phyloP scores from a whole-genome alignment of 2,329 filamentous ascomycete species.

The Eutypella sp. region DNA sequence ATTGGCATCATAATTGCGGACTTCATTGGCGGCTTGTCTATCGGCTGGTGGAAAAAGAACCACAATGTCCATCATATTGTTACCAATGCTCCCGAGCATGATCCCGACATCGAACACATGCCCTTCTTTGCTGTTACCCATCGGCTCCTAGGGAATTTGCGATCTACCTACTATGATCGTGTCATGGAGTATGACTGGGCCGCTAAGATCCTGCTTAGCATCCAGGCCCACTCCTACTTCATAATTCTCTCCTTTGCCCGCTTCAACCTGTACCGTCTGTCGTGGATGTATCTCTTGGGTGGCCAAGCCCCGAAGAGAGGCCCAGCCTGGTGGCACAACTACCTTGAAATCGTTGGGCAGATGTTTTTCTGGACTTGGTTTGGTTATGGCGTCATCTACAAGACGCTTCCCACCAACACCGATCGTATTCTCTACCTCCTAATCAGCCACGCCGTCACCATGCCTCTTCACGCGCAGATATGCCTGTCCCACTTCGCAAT shows the following conservation, averaged over 20 bases:
- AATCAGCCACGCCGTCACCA: conserved; percentile 74
- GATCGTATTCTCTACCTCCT: conserved; percentile 70
- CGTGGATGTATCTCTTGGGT: conserved; percentile 70
- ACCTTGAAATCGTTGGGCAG: conserved; percentile 72
- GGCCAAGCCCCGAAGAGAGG: conserved; percentile 69
- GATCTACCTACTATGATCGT: conserved; percentile 78
- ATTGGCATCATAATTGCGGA: conserved; percentile 90
- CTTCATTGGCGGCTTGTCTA: conserved; percentile 80
- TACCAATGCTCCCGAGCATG: conserved; percentile 91
- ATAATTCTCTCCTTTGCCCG: conserved; percentile 73
- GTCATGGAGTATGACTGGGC: conserved; percentile 72
- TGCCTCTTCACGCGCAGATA: conserved; percentile 83
- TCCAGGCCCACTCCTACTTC: conserved; percentile 81
- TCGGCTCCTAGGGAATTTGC: conserved; percentile 66
- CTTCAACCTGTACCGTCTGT: conserved; percentile 81
- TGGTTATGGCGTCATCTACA: conserved; percentile 76
- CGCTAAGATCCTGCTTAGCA: conserved; percentile 65
- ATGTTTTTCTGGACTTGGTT: conserved; percentile 83
- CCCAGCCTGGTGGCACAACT: conserved; percentile 77
- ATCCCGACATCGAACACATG: conserved; percentile 90
- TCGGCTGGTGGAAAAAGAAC: conserved; percentile 96
- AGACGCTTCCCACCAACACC: conserved; percentile 62
- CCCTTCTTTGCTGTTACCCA: conserved; percentile 86
- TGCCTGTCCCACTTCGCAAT: conserved; percentile 90
- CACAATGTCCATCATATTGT: conserved; percentile 97